Evolutionary conservation across 371 early-diverging fungal genomes (phyloP), one percentile per base, ranked within the genome.

Genomic region (Lichtheimia ramosa): DNA sequence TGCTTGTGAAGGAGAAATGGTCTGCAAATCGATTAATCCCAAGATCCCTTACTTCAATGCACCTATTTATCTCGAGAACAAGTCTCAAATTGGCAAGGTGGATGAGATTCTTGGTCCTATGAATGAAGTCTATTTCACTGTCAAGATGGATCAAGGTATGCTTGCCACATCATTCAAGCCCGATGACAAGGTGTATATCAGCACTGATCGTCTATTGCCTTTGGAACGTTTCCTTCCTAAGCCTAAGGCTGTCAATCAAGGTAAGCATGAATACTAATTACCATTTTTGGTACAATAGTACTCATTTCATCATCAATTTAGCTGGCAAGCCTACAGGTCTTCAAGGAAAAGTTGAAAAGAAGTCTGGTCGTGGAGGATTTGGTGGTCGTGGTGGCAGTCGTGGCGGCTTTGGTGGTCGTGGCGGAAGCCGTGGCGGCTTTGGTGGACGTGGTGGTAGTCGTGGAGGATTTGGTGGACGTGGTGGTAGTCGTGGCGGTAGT

Each of bases 1-100:
- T 77, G 86, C 92, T 40, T 95, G 96, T 79, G 98, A 97, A 70
- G 97, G 96, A 43, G 95, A 98, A 75, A 90, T 96, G 88, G 98
- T 99, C 43, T 94, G 97, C 84, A 91, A 89, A 68, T 92, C 94
- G 21, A 91, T 86, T 63, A 94, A 92, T 78, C 66, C 83, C 58
- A 93, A 97, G 79, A 92, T 99, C 67, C 99, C 99, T 42, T 99
- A 97, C 85, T 99, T 99, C 85, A 99, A 98, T 75, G 97, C 99
- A 3, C 96, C 96, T 48, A 95, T 99, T 58, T 96, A 88, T 82
- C 84, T 96, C 56, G 92, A 95, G 70, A 96, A 97, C 87, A 97
- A 98, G 84, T 89, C 92, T 46, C 96, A 93, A 75, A 96, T 99
- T 69, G 99, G 99, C 65, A 98, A 98, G 71, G 96, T 99, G n/a